Conservation (phyloP, 495 filamentous ascomycete species). For the Hypoxylon subgilvum region DNA sequence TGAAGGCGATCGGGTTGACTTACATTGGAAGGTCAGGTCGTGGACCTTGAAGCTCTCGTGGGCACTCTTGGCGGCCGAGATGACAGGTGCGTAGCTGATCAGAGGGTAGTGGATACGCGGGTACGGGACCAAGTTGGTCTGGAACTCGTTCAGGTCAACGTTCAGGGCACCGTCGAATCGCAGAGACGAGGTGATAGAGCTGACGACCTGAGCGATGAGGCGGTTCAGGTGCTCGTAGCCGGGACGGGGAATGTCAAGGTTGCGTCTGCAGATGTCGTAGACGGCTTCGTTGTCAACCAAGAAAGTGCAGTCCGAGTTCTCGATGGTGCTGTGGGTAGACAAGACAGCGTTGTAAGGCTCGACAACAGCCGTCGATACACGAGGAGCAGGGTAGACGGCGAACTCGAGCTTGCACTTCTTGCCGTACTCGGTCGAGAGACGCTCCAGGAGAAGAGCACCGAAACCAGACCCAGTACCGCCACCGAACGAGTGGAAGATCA, state of each 20-base stretch:
- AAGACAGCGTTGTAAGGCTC: slow-evolving; percentile 94
- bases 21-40: slow-evolving; percentile 87
- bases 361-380: slow-evolving; percentile 84
- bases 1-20: slow-evolving; percentile 32
- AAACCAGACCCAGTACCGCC: slow-evolving; percentile 92
- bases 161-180: slow-evolving; percentile 91
- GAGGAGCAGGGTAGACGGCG: slow-evolving; percentile 84
- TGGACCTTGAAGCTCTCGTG: slow-evolving; percentile 92
- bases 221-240: slow-evolving; percentile 88
- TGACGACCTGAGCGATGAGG: slow-evolving; percentile 89
- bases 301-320: slow-evolving; percentile 93
- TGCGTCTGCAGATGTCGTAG: slow-evolving; percentile 89
- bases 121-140: slow-evolving; percentile 92
- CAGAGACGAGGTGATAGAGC: slow-evolving; percentile 87
- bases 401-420: slow-evolving; percentile 97
- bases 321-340: slow-evolving; percentile 90
- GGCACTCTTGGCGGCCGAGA: slow-evolving; percentile 78
- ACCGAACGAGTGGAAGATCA: slow-evolving; percentile 94
- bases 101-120: slow-evolving; percentile 91
- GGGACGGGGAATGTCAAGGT: slow-evolving; percentile 85
- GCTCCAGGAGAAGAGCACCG: slow-evolving; percentile 84
- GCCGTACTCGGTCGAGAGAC: slow-evolving; percentile 84
- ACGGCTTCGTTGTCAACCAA: slow-evolving; percentile 92
- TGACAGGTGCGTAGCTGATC: slow-evolving; percentile 87
- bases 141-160: slow-evolving; percentile 92